These are phyloP conservation scores for Coffea eugenioides DNA, from an alignment of 257 asterid species.

Conservation along the genomic window DNA sequence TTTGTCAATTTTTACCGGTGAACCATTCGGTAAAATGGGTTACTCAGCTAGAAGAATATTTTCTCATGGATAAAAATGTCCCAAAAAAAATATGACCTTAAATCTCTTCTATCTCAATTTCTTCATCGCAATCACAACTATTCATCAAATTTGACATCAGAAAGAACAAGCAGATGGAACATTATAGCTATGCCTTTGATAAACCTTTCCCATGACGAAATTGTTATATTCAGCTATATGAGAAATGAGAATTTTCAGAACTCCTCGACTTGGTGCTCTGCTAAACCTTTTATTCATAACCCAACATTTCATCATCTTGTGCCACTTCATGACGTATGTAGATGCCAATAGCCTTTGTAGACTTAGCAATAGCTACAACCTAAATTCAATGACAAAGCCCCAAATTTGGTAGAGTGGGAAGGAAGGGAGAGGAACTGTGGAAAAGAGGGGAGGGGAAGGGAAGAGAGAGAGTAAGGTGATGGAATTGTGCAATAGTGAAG, in stretches of 20 bases:
- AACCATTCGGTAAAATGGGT: too few species aligned
- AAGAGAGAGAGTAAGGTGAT: too few species aligned
- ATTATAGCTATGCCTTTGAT: constrained; percentile 65
- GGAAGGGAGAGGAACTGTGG: too few species aligned
- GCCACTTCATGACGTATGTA: constrained; percentile 19
- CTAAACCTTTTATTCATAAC: constrained; percentile 26
- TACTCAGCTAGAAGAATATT: too few species aligned
- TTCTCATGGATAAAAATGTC: too few species aligned
- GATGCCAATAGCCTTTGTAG: constrained; percentile 4
- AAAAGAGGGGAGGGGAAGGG: too few species aligned
- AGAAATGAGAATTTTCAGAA: constrained; percentile 20
- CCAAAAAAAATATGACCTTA: too few species aligned
- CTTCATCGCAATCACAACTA: constrained; percentile 64
- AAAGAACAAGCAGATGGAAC: constrained; percentile 32
- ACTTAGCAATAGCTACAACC: too few species aligned
- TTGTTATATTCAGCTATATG: constrained; percentile 9
- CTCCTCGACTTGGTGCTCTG: constrained; percentile 25
- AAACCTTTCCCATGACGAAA: constrained; percentile 34
- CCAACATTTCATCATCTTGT: constrained; percentile 18
- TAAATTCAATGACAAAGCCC: too few species aligned
- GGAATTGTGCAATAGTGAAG: too few species aligned
- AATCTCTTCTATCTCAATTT: constrained; percentile 57
- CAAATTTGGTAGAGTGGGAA: too few species aligned
- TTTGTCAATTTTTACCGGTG: too few species aligned
- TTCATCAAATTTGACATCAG: constrained; percentile 44